Evolutionary conservation across 345 rosid species (phyloP).

Genomic region (Euphorbia tirucalli): DNA sequence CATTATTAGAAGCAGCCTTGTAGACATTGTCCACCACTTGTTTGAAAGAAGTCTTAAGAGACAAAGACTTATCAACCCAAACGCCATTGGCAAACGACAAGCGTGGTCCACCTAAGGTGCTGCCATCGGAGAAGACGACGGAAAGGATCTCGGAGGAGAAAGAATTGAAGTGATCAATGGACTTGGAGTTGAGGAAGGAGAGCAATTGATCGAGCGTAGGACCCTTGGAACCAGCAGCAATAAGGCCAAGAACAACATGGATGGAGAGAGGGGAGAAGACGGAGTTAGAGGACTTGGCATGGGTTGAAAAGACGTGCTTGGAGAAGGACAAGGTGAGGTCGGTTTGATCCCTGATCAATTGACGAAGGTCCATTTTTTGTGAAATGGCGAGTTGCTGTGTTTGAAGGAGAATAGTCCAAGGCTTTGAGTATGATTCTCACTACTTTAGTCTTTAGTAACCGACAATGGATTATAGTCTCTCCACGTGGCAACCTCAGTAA

Average conservation of each 20-base stretch:
- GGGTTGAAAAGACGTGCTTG: constrained; percentile 42
- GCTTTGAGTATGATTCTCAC: too few relatives aligned
- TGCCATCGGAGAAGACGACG: constrained; percentile 66
- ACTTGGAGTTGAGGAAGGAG: constrained; percentile 61
- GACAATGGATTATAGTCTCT: background rate
- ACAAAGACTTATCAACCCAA: constrained; percentile 64
- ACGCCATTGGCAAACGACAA: constrained; percentile 60
- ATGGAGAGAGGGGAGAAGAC: constrained; percentile 81
- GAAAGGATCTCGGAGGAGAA: constrained; percentile 60
- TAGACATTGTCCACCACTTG: constrained; percentile 47
- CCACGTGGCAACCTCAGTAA: too few relatives aligned
- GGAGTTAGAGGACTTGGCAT: constrained; percentile 52
- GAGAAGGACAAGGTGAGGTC: constrained; percentile 48
- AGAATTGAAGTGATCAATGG: constrained; percentile 49
- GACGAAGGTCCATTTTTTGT: constrained; percentile 57
- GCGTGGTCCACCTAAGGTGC: constrained; percentile 59
- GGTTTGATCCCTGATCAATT: constrained; percentile 54
- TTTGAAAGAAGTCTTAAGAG: constrained; percentile 59
- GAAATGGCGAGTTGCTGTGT: too few relatives aligned
- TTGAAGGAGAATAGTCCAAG: too few relatives aligned
- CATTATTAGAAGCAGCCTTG: constrained; percentile 59
- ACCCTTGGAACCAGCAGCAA: constrained; percentile 67
- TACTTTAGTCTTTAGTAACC: too few relatives aligned
- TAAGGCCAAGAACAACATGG: constrained; percentile 62
- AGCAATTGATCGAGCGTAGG: constrained; percentile 69